These are phyloP conservation scores for Lentinula novae-zelandiae DNA, from an alignment of 1,284 basidiomycete species.

Conservation along the genomic window DNA sequence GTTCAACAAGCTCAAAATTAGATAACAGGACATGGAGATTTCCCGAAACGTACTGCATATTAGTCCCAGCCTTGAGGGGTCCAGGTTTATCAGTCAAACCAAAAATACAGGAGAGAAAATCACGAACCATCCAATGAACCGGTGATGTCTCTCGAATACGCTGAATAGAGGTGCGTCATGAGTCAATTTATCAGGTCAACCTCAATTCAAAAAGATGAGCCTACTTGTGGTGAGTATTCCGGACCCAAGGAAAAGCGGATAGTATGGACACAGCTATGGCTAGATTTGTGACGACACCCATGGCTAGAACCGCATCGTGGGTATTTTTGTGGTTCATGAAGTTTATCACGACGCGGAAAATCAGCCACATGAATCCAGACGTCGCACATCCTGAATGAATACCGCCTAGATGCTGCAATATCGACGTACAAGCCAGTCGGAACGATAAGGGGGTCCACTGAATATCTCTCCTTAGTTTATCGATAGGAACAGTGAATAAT, in stretches of 20 bases:
- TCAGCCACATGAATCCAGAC: constrained; percentile 60
- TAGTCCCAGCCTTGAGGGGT: constrained; percentile 44
- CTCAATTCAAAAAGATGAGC: constrained; percentile 18
- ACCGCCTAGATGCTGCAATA: constrained; percentile 64
- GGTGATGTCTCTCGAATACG: constrained; percentile 66
- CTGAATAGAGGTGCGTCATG: constrained; percentile 28
- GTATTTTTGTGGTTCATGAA: constrained; percentile 51
- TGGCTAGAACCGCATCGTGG: constrained; percentile 51
- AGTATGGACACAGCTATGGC: constrained; percentile 53
- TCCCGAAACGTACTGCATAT: constrained; percentile 41
- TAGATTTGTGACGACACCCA: constrained; percentile 55
- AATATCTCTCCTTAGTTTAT: constrained; percentile 37
- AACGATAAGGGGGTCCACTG: constrained; percentile 66
- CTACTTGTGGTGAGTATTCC: constrained; percentile 68
- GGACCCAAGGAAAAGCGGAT: constrained; percentile 66
- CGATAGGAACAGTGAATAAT: constrained; percentile 51
- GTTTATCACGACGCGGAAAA: constrained; percentile 52
- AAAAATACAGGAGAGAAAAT: constrained; percentile 10
- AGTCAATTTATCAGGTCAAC: not conserved
- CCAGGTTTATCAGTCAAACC: not conserved
- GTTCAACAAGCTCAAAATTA: not conserved
- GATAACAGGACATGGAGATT: not conserved
- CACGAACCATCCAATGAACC: constrained; percentile 65
- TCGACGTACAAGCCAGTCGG: constrained; percentile 57
- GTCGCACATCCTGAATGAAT: constrained; percentile 70